Base-by-base conservation (phyloP, 345 rosid genomes). In the Populus ilicifolia region DNA sequence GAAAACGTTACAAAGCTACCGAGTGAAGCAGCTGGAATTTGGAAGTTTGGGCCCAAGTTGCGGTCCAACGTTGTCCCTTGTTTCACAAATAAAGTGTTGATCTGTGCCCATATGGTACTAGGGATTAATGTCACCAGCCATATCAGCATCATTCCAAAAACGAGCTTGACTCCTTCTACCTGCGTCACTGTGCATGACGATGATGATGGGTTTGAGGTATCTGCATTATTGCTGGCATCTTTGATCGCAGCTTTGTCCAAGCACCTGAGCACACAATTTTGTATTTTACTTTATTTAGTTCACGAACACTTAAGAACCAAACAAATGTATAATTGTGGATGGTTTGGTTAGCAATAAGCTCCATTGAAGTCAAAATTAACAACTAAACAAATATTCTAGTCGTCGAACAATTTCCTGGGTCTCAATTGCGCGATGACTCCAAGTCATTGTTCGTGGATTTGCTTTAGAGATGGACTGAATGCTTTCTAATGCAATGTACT, bases 41-140 rank as follows among this genome's bases (percentile, higher is more conserved):
- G 88, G 82, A 94, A 91, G 72, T 43, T 56, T 0, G 89, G 74
- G 48, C 92, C 93, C 6, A 94, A 54, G 46, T 56, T 76, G 6
- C 98, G 83, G 85, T 94, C 87, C 74, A 94, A 71, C 56, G 96
- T 92, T 39, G 94, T 92, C 66, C 98, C 98, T 80, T 94, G 98
- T 80, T 94, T 94, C 81, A 94, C 93, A 75, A 91, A 94, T 13
- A 94, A 79, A 25, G 98, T 94, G 83, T 94, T 94, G 83, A 94
- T 88, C 84, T 92, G 98, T 72, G 98, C 97, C 94, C 96, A 90
- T 73, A 92, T 80, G 52, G 89, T 92, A 84, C 92, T 90, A 38
- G 98, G 98, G 46, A 93, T 85, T 67, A 94, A 80, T 46, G 96
- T 93, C 69, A 89, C 97, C 0, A 90, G 69, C 98, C 97, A 93